Base-by-base conservation (phyloP, 2,329 filamentous ascomycete species). In the Dactylellina drechsleri region DNA sequence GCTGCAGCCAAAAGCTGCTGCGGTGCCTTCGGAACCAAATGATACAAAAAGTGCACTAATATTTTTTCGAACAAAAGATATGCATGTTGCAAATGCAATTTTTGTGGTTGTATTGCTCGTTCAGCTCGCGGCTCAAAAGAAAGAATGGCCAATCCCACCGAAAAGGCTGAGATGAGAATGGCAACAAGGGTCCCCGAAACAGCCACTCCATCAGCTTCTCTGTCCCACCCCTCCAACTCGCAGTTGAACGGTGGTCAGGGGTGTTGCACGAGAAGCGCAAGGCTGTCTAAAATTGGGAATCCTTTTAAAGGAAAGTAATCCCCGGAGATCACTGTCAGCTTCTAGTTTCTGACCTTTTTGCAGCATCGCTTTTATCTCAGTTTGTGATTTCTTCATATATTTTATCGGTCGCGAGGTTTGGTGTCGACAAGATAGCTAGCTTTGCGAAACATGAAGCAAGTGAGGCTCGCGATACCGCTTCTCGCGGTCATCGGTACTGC, bases 231-330 rank as follows among this genome's bases (percentile, higher is more conserved):
- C 13, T 52, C 31, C 66, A 23, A 56, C 54, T 73, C 61, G 61
- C 68, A 73, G 6, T 40, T 56, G 56, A 49, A 13, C 10, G 47
- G n/a, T 64, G 56, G 56, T 66, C 56, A 70, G 66, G 66, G 66
- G 66, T 67, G 41, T 47, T 43, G 65, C 57, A 40, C 45, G 40
- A 53, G 18, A 57, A 23, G 40, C 31, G 57, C 62, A 67, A 74
- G 70, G 70, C 70, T 74, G 20, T 74, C 70, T 74, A 74, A 74
- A 74, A 66, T 62, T 74, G 70, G 70, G 49, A 54, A 56, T 57
- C 58, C 62, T 66, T 60, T 66, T 74, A 62, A 67, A 74, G 61
- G 64, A 73, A 74, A 74, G 47, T 66, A 43, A 62, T 36, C 50
- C 62, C 70, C 62, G 53, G 41, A 47, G 47, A 36, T 49, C 60